phyloP scores from a whole-genome alignment of 257 asterid genomes.

The Solanum etuberosum region DNA sequence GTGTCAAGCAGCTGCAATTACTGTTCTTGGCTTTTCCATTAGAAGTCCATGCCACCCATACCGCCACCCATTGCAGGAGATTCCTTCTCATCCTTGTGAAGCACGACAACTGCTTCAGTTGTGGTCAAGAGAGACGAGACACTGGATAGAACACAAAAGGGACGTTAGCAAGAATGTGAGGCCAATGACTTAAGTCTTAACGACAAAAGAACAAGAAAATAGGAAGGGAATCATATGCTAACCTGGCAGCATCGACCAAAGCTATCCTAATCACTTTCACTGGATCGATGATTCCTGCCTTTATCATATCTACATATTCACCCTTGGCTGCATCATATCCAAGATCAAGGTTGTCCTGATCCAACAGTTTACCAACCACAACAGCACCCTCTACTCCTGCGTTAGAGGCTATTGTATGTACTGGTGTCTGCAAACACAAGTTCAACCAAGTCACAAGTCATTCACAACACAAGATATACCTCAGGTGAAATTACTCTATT shows the following conservation, averaged over 20 bases:
- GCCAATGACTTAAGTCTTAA: neutral
- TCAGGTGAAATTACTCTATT: neutral
- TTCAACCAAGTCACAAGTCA: neutral
- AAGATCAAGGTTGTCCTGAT: slow-evolving; percentile 72
- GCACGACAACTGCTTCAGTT: slow-evolving; percentile 81
- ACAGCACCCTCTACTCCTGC: slow-evolving; percentile 99
- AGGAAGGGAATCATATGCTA: neutral
- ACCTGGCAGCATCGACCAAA: slow-evolving; percentile 94
- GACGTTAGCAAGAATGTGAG: neutral
- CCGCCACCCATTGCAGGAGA: slow-evolving; percentile 60
- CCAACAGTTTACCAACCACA: slow-evolving; percentile 84
- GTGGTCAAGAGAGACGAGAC: slow-evolving; percentile 87
- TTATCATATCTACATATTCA: slow-evolving; percentile 88
- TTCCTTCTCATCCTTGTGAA: slow-evolving; percentile 61
- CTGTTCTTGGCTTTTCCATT: neutral
- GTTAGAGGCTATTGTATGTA: slow-evolving; percentile 65
- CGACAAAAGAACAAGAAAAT: neutral
- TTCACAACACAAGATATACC: neutral
- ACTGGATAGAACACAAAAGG: slow-evolving; percentile 21
- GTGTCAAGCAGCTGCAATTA: neutral
- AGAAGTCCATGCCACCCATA: slow-evolving; percentile 77
- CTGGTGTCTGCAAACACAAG: slow-evolving; percentile 48
- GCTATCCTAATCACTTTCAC: slow-evolving; percentile 89
- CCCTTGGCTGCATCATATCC: slow-evolving; percentile 98
- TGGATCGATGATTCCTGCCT: slow-evolving; percentile 83